Conservation (phyloP, 495 filamentous ascomycete species). For the Aspergillus funiculosus region DNA sequence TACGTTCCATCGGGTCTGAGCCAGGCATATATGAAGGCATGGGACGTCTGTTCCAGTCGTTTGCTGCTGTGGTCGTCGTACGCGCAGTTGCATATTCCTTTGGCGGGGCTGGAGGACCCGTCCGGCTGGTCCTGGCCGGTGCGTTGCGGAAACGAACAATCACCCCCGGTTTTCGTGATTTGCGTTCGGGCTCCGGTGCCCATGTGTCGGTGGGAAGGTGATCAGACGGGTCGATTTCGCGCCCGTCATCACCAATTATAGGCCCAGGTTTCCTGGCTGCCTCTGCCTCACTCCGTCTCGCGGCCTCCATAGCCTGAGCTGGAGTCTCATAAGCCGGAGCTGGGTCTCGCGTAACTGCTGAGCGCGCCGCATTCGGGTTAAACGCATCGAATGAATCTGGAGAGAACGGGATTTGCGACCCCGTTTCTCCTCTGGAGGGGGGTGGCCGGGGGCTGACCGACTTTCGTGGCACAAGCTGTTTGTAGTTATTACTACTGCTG, state of each 20-base stretch:
- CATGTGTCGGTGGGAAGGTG: constrained; percentile 86
- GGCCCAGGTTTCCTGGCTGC: constrained; percentile 36
- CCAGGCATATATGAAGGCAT: constrained; percentile 1
- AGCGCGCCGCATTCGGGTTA: constrained; percentile 39
- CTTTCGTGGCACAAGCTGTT: constrained; percentile 10
- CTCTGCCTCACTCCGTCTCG: constrained; percentile 32
- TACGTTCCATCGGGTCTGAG: neutral
- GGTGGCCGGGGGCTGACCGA: constrained; percentile 18
- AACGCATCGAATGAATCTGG: constrained; percentile 67
- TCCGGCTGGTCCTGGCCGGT: constrained; percentile 23
- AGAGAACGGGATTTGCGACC: constrained; percentile 71
- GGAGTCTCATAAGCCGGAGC: constrained; percentile 40
- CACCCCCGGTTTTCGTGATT: constrained; percentile 54
- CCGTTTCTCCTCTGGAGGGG: constrained; percentile 10
- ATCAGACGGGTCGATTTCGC: constrained; percentile 87
- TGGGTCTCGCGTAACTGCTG: constrained; percentile 26
- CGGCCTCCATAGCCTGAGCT: constrained; percentile 36
- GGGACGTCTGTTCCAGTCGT: constrained; percentile 1
- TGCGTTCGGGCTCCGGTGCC: constrained; percentile 88
- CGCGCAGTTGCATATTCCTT: constrained; percentile 4
- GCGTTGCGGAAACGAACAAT: constrained; percentile 47
- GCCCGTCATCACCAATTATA: constrained; percentile 77
- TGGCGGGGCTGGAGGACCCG: neutral
- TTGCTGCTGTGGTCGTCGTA: neutral
- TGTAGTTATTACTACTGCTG: no score